Evolutionary conservation across 371 early-diverging fungal genomes (phyloP), one percentile per base, ranked within the genome.

Genomic region (Mortierella sp.): DNA sequence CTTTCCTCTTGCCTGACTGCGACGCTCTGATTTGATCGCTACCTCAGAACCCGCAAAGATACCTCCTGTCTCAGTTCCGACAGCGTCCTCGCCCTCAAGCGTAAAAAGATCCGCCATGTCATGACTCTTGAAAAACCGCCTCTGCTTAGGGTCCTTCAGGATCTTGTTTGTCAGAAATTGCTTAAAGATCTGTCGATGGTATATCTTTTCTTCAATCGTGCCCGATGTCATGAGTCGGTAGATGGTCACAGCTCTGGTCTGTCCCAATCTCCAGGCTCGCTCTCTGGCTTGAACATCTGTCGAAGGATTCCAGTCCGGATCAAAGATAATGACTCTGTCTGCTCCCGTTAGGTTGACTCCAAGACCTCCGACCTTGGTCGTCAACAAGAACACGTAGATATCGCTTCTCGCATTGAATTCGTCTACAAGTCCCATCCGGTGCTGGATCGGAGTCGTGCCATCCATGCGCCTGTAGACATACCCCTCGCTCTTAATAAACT

Each of bases 301-400:
- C 2, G 97, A 95, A 6, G 99, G 99, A 71, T 99, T 99, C 99
- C 99, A 99, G 73, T 98, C 99, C 2, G 99, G 99, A 86, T 99
- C 99, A 85, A 87, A 99, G 31, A 99, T 89, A n/a, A 99, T 90
- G 4, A 99, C 94, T 5, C 97, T 88, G 75, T 97, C 88, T 0
- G 99, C 99, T 0, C 97, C 96, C 2, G 95, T 96, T 51, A 99
- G 83, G 69, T 99, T 99, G 41, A 99, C 84, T 0, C 99, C 99
- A 17, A 99, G 82, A 0, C 99, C 99, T 19, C 99, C 99, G 3
- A 97, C 98, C 66, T 94, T 94, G 41, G 99, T 99, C 0, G 99
- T 99, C 27, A 99, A 81, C 60, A 99, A 78, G 73, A 99, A 99
- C 1, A 97, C 81, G 76, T 90, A 96, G 3, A 96, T 83, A 6